Base-by-base conservation (phyloP, 768 basidiomycete species). In the Phaeotremella skinneri region DNA sequence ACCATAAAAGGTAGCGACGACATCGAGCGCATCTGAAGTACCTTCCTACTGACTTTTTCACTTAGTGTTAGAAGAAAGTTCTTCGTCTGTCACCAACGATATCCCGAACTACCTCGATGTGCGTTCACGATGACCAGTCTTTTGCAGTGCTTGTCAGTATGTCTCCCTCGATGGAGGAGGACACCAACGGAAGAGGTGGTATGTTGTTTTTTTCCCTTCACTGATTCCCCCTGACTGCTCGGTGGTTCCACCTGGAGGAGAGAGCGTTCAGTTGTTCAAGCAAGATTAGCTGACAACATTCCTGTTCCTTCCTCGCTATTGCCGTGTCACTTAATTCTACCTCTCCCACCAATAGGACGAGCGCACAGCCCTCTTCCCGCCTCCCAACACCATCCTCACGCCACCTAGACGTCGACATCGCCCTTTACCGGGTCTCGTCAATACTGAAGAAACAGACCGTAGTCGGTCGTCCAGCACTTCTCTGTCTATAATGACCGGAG, bases 361-460 rank as follows among this genome's bases (percentile, higher is more conserved):
- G 51, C 54, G 41, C 6, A 41, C 47, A 52, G 50, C 49, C 17
- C 55, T 56, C 23, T 62, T 52, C 43, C 55, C 60, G 3, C 50
- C 60, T n/a, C 60, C 60, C 1, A 11, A n/a, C 7, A 56, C 55
- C 21, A 49, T 62, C 55, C 32, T 62, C 6, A 62, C 60, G 17
- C 54, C 60, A 5, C 60, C 55, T 5, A 27, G n/a, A 26, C 27
- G 29, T n/a, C 55, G 55, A 23, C 55, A 55, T 6, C 32, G 45
- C 26, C 25, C 43, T 23, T 21, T 56, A n/a, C 42, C 58, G 6
- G 30, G 39, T 21, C 43, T 55, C 50, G 26, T 42, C 37, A 9
- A 9, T n/a, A 39, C 37, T 39, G 11, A 39, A 9, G 43, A 23
- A 21, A 21, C 13, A 13, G 43, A 23, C 6, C 13, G 13, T 7